Conservation (phyloP, 208 protist genomes). For the Trichomonas tenax region DNA sequence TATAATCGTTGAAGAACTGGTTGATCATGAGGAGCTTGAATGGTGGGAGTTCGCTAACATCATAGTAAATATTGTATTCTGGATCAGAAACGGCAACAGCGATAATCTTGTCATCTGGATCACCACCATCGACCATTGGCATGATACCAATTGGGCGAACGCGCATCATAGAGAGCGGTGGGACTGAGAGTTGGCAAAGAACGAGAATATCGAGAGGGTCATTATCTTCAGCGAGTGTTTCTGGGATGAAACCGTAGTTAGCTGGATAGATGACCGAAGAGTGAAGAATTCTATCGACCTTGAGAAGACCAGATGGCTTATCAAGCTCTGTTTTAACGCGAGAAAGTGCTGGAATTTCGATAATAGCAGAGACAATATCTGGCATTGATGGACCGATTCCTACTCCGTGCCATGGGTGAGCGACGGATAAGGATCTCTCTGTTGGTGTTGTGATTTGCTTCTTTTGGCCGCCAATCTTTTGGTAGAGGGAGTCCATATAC, state of each 20-base stretch:
- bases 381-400: neutral
- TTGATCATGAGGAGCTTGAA: neutral
- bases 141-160: neutral
- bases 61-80: slow-evolving; percentile 13
- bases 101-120: neutral
- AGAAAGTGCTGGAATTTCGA: slow-evolving; percentile 8
- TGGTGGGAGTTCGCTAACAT: neutral
- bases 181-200: neutral
- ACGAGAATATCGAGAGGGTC: neutral
- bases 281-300: neutral
- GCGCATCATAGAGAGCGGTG: neutral
- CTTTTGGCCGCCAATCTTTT: neutral
- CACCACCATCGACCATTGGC: neutral
- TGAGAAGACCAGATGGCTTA: neutral
- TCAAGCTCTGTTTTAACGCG: neutral
- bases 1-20: neutral
- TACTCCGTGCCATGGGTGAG: neutral
- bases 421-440: neutral
- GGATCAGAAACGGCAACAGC: neutral
- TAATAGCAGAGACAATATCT: neutral
- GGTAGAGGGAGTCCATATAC: neutral
- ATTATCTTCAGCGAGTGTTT: neutral
- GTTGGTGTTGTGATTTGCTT: neutral
- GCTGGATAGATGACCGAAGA: neutral
- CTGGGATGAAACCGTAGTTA: slow-evolving; percentile 12